Base-by-base conservation (phyloP, 2,329 filamentous ascomycete genomes). In the Fusarium irregulare region DNA sequence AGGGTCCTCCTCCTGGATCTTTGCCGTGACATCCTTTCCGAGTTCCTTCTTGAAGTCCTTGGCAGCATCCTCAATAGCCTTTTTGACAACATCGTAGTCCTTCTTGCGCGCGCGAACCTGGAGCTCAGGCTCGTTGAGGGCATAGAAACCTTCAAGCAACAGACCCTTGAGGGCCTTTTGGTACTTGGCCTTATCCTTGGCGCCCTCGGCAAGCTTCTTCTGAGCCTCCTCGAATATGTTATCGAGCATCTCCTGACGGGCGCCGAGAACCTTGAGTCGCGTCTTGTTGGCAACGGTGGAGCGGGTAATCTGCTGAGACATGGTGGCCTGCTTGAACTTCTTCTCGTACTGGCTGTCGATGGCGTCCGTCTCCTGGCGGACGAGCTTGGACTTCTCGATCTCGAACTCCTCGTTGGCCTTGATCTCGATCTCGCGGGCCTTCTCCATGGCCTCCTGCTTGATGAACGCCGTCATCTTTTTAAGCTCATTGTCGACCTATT, bases 391-490 rank as follows among this genome's bases (percentile, higher is more conserved):
- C 85, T 99, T 99, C 81, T 99, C 96, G 80, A 98, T 98, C 80
- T 93, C 93, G 83, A 98, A 98, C 83, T 99, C 96, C 83, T 98
- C 94, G 85, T 98, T 94, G 82, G 96, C 96, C 85, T 98, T 98
- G 85, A 98, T 92, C 79, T 96, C 90, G 83, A 99, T 98, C 84
- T 99, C 96, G 80, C 92, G 92, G 77, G 94, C 94, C 84, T 99
- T 99, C 81, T 99, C 96, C 78, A 92, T 89, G 64, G 96, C 96
- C 86, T 99, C 96, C 85, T 98, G 96, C 83, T 94, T 93, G 90
- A 99, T 99, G 89, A 99, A 99, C 80, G 94, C 95, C 65, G 96
- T 98, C 96, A 99, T 99, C 89, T 99, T 99, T 88, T 93, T 94
- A 84, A 99, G 93, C 90, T 99, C 96, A 84, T 93, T 91, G 84